Conservation (phyloP, 352 stramenopile species). For the Phytopythium ostracodes region DNA sequence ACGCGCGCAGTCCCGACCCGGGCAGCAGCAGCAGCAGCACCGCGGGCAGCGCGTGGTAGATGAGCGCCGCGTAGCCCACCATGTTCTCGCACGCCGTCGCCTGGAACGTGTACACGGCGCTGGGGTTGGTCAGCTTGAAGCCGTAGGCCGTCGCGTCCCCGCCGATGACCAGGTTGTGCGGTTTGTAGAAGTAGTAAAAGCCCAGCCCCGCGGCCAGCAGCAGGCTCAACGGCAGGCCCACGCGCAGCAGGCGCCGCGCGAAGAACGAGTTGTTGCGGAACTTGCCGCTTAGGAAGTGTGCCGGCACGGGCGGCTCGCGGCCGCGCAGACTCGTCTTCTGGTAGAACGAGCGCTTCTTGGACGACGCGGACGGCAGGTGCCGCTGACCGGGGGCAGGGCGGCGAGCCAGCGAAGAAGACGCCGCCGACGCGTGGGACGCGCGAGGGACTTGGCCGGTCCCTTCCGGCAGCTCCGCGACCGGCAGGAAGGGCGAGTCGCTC, state of each 20-base stretch:
- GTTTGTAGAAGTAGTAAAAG: slow-evolving; percentile 75
- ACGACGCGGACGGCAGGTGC: slow-evolving; percentile 11
- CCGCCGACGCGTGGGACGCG: neutral
- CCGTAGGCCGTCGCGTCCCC: slow-evolving; percentile 16
- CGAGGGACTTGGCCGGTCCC: neutral
- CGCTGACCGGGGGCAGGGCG: neutral
- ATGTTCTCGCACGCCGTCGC: slow-evolving; percentile 71
- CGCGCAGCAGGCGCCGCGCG: slow-evolving; percentile 46
- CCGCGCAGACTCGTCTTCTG: slow-evolving; percentile 34
- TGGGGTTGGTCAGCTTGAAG: slow-evolving; percentile 45
- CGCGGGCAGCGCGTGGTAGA: slow-evolving; percentile 59
- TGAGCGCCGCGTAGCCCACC: slow-evolving; percentile 65
- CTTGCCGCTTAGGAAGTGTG: slow-evolving; percentile 48
- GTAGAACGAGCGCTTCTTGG: slow-evolving; percentile 62
- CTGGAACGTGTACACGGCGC: slow-evolving; percentile 62
- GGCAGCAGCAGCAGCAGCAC: slow-evolving; percentile 69
- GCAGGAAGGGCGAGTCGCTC: slow-evolving; percentile 8
- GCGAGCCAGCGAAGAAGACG: neutral
- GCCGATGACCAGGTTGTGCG: slow-evolving; percentile 43
- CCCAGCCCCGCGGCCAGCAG: slow-evolving; percentile 42
- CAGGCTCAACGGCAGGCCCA: slow-evolving; percentile 30
- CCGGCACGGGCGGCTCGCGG: slow-evolving; percentile 46
- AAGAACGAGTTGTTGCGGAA: slow-evolving; percentile 83
- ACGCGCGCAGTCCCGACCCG: slow-evolving; percentile 47
- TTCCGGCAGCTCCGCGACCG: neutral